Percentiles rank a stretch among this genome's conserved stretches.
Evolutionary conservation across 2,329 filamentous ascomycete genomes (phyloP).

Genomic region (Leptoxyphium fumago): DNA sequence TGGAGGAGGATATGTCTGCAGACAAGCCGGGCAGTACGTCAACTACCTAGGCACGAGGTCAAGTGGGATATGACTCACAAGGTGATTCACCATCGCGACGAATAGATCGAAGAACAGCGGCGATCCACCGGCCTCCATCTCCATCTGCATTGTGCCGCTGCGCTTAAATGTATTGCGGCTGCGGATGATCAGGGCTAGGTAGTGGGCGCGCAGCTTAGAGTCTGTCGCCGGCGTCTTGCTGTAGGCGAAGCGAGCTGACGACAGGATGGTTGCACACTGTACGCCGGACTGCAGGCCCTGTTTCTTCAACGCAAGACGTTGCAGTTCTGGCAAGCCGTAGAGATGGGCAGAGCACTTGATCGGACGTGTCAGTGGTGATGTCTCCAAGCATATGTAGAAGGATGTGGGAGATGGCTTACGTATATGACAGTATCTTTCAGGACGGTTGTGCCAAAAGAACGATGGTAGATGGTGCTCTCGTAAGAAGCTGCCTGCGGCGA

Average conservation of each 20-base stretch:
- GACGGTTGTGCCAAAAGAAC: conserved; percentile 49
- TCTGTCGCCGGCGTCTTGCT: conserved; percentile 77
- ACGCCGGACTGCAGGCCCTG: conserved; percentile 79
- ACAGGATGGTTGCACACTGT: conserved; percentile 69
- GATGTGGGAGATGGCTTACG: conserved; percentile 22
- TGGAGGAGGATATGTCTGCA: conserved; percentile 2
- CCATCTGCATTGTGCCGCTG: conserved; percentile 87
- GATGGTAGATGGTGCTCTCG: conserved; percentile 56
- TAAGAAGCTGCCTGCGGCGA: conserved; percentile 3
- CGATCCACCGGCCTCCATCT: conserved; percentile 79
- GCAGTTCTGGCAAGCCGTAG: conserved; percentile 71
- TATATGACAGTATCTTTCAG: conserved; percentile 86
- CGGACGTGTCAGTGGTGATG: conserved; percentile 5
- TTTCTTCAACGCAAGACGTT: conserved; percentile 72
- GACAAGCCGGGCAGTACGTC: conserved; percentile 2
- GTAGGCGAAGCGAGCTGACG: conserved; percentile 81
- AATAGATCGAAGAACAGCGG: conserved; percentile 81
- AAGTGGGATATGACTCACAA: conserved; percentile 40
- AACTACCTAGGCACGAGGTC: neutral
- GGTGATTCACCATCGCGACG: conserved; percentile 82
- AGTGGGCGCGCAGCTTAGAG: conserved; percentile 81
- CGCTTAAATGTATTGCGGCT: conserved; percentile 79
- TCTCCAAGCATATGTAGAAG: conserved; percentile 1
- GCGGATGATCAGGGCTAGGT: conserved; percentile 81
- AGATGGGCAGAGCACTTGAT: conserved; percentile 59